Evolutionary conservation across 768 basidiomycete genomes (phyloP).

Genomic region (Lactarius quietus): DNA sequence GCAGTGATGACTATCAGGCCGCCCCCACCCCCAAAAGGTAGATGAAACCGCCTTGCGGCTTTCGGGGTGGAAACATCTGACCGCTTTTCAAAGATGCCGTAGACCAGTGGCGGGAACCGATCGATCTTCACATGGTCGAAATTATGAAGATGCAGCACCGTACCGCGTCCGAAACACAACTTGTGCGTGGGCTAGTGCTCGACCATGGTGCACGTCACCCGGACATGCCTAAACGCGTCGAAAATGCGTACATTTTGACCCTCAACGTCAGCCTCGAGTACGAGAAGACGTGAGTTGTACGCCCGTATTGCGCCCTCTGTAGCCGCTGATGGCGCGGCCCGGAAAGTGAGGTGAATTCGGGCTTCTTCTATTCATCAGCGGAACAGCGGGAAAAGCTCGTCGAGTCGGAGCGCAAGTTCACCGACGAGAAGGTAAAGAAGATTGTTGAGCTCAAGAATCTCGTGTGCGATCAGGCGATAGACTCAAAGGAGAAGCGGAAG

Average conservation of each 20-base stretch:
- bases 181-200: slow-evolving; percentile 91
- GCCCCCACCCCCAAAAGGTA: slow-evolving; percentile 58
- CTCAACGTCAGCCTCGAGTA: slow-evolving; percentile 98
- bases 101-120: slow-evolving; percentile 79
- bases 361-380: slow-evolving; percentile 98
- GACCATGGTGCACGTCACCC: slow-evolving; percentile 98
- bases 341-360: slow-evolving; percentile 93
- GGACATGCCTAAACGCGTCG: slow-evolving; percentile 98
- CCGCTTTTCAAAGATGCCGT: slow-evolving; percentile 44
- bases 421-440: slow-evolving; percentile 92
- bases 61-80: slow-evolving; percentile 28
- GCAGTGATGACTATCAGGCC: slow-evolving; percentile 88
- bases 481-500: slow-evolving; percentile 74
- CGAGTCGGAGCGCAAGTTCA: slow-evolving; percentile 92
- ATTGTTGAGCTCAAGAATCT: slow-evolving; percentile 95
- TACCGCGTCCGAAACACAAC: slow-evolving; percentile 94
- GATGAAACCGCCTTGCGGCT: slow-evolving; percentile 22
- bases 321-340: slow-evolving; percentile 26
- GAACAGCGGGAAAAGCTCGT: slow-evolving; percentile 99
- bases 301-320: background rate
- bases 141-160: slow-evolving; percentile 99
- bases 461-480: slow-evolving; percentile 92
- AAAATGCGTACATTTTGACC: slow-evolving; percentile 93
- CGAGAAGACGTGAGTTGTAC: slow-evolving; percentile 87
- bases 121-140: slow-evolving; percentile 99